A percentile compares a stretch with the other conserved stretches of the same genome.
Evolutionary conservation across 495 filamentous ascomycete genomes (phyloP).

Genomic region (Tuber umbilicatum): DNA sequence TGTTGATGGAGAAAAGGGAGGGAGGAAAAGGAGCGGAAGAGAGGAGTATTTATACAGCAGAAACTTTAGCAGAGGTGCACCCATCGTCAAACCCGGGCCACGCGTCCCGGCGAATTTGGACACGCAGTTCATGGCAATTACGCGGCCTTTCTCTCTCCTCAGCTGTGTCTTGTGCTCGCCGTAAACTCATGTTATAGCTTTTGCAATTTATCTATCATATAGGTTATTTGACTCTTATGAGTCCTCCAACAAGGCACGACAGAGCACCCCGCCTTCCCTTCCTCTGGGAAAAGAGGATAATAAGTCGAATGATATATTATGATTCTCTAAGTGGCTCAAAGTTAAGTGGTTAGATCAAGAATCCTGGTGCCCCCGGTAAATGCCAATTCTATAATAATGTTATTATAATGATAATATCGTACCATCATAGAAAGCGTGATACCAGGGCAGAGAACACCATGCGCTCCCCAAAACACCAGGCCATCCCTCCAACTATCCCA

Average conservation of each 20-base stretch:
- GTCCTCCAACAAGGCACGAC: background rate
- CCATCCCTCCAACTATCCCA: background rate
- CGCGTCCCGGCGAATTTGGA: no score
- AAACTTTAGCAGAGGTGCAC: no score
- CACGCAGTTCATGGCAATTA: background rate
- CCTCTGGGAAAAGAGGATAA: background rate
- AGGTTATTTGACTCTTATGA: background rate
- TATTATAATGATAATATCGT: no score
- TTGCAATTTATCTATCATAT: background rate
- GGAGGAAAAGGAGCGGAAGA: background rate
- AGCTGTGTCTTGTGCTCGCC: background rate
- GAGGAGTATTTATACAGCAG: background rate
- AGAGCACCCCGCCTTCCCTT: background rate
- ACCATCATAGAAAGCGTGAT: background rate
- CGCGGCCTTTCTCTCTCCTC: background rate
- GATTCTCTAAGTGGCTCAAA: background rate
- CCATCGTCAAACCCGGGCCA: background rate
- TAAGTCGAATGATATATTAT: background rate
- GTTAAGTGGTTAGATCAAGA: background rate
- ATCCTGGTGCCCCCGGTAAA: no score
- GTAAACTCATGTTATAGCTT: background rate
- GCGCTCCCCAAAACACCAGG: background rate
- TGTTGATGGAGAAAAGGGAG: background rate
- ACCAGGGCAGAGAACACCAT: background rate
- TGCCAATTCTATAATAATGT: no score